These are phyloP conservation scores for Diospyros kaki DNA, from an alignment of 148 eudicot species.

Conservation along the genomic window DNA sequence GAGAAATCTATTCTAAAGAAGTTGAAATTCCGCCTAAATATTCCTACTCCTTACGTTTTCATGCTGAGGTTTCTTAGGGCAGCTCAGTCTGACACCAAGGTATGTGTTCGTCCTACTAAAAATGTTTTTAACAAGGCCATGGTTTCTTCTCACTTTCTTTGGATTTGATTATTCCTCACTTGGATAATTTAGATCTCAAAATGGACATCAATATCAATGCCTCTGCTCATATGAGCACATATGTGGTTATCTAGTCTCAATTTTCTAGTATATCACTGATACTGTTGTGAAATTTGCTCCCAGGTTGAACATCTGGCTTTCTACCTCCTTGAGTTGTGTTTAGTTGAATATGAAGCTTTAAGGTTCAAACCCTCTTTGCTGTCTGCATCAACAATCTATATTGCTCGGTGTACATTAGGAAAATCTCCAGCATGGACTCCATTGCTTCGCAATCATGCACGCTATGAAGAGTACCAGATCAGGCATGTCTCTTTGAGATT, in stretches of 20 bases:
- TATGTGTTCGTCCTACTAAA: conserved; percentile 10
- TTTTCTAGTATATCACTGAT: not conserved
- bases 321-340: conserved; percentile 84
- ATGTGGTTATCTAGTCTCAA: not conserved
- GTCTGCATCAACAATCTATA: conserved; percentile 84
- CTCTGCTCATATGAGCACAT: not conserved
- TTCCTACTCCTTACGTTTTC: conserved; percentile 86
- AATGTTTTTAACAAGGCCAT: not conserved
- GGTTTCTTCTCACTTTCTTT: not conserved
- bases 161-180: no score
- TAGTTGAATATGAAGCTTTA: conserved; percentile 71
- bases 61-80: conserved; percentile 92
- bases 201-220: no score
- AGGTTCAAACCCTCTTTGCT: conserved; percentile 75
- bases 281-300: conserved; percentile 6
- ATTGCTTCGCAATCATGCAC: conserved; percentile 59
- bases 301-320: conserved; percentile 88
- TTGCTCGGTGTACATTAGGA: conserved; percentile 68
- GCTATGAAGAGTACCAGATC: conserved; percentile 51
- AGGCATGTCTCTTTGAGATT: conserved; percentile 35
- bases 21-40: conserved; percentile 78
- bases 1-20: conserved; percentile 64
- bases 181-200: no score
- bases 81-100: conserved; percentile 68
- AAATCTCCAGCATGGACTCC: conserved; percentile 66